A percentile compares a stretch with the other conserved stretches of the same genome.
These are phyloP conservation scores for Mallotus repandus DNA, from an alignment of 441 rosid genomes.

Conservation along the genomic window DNA sequence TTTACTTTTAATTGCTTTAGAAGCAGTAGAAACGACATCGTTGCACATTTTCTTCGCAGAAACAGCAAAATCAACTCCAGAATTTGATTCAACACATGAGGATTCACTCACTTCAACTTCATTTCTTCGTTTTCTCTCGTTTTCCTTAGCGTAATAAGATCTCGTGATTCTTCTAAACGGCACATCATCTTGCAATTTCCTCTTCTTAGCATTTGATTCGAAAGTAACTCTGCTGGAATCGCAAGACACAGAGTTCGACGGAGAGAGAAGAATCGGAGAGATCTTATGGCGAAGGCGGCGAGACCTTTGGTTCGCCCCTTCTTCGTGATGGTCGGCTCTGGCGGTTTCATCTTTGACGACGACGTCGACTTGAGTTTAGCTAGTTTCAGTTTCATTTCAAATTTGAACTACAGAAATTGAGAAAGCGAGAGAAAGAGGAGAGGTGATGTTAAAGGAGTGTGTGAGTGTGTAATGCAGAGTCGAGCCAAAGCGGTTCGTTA, in stretches of 20 bases:
- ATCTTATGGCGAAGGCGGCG: constrained; percentile 43
- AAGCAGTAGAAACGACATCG: constrained; percentile 46
- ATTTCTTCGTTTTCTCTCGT: constrained; percentile 21
- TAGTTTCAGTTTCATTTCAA: constrained; percentile 33
- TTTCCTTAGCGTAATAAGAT: constrained; percentile 40
- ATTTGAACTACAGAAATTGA: constrained; percentile 7
- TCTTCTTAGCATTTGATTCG: constrained; percentile 33
- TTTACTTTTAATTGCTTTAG: constrained; percentile 39
- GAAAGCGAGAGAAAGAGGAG: constrained; percentile 6
- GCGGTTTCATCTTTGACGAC: constrained; percentile 18
- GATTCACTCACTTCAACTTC: constrained; percentile 59
- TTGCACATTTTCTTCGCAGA: constrained; percentile 3
- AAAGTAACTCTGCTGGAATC: constrained; percentile 43
- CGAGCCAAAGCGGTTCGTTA: constrained; percentile 13
- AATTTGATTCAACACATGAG: constrained; percentile 53
- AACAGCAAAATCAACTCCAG: constrained; percentile 35
- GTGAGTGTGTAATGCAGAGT: neutral
- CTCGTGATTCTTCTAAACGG: constrained; percentile 56
- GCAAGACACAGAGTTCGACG: constrained; percentile 42
- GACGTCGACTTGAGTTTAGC: constrained; percentile 21
- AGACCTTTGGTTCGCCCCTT: constrained; percentile 58
- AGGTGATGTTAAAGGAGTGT: neutral
- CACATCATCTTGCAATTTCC: constrained; percentile 25
- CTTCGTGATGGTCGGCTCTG: constrained; percentile 36
- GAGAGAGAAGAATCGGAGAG: constrained; percentile 30